A percentile compares a stretch with the other conserved stretches of the same genome.
phyloP scores from a whole-genome alignment of 805 yeast genomes.

The Metschnikowia picachoensis region DNA sequence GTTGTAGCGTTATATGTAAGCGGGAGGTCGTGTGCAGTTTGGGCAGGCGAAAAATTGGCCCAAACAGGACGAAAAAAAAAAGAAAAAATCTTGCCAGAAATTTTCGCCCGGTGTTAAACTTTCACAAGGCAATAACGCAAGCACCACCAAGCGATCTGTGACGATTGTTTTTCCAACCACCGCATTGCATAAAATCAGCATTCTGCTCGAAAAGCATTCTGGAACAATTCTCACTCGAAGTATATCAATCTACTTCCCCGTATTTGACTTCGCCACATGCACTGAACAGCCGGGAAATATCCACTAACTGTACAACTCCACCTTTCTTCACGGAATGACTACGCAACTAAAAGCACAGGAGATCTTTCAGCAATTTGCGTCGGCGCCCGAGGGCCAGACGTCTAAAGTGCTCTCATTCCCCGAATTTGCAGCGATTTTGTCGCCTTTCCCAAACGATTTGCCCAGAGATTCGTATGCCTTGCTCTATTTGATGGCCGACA shows the following conservation, averaged over 20 bases:
- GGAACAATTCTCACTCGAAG: not conserved
- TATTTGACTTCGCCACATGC: constrained; percentile 3
- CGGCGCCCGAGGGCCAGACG: constrained; percentile 18
- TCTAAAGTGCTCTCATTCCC: constrained; percentile 31
- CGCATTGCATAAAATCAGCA: not conserved
- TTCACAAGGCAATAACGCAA: not conserved
- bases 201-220: not conserved
- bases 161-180: no score
- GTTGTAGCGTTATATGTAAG: not conserved
- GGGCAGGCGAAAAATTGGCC: constrained; percentile 3
- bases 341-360: constrained; percentile 23
- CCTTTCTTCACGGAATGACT: constrained; percentile 6
- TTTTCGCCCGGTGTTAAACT: constrained; percentile 5
- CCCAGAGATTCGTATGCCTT: constrained; percentile 42
- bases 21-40: constrained; percentile 1
- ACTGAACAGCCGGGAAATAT: not conserved
- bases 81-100: constrained; percentile 3
- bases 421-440: constrained; percentile 34
- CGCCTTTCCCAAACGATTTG: constrained; percentile 41
- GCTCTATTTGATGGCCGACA: constrained; percentile 79
- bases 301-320: not conserved
- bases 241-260: constrained; percentile 4
- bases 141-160: not conserved
- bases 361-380: constrained; percentile 38
- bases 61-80: constrained; percentile 1